Percentiles rank a stretch among this genome's conserved stretches.
Conservation (phyloP, 495 filamentous ascomycete species). For the Haplographium delicatum region DNA sequence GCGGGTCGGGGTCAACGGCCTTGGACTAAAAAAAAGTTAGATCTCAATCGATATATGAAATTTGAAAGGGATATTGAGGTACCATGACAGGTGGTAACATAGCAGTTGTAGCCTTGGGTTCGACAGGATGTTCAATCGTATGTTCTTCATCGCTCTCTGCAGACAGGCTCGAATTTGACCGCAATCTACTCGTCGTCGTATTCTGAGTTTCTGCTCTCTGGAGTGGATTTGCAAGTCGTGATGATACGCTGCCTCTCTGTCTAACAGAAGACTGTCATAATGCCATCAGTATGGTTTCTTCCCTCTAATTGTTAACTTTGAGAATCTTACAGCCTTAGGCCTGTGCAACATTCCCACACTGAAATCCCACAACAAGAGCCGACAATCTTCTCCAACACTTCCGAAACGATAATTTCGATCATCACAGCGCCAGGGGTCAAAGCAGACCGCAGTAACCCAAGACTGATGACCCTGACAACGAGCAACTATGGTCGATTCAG, state of each 20-base stretch:
- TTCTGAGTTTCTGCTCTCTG: constrained; percentile 45
- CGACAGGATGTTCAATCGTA: constrained; percentile 65
- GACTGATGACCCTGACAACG: constrained; percentile 91
- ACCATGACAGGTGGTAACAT: constrained; percentile 93
- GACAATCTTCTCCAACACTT: constrained; percentile 89
- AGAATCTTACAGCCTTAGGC: constrained; percentile 67
- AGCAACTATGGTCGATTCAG: constrained; percentile 78
- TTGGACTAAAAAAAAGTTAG: constrained; percentile 56
- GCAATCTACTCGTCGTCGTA: constrained; percentile 50
- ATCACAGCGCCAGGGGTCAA: constrained; percentile 95
- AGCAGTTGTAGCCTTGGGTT: constrained; percentile 72
- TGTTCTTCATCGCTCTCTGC: constrained; percentile 38
- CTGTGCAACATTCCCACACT: constrained; percentile 92
- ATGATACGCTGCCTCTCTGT: constrained; percentile 58
- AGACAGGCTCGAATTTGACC: constrained; percentile 60
- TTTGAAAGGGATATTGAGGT: constrained; percentile 23
- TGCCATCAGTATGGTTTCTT: constrained; percentile 12
- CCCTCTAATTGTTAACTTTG: neutral
- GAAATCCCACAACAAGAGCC: constrained; percentile 93
- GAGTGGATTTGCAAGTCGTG: constrained; percentile 37
- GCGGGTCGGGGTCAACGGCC: constrained; percentile 75
- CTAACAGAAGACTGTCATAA: constrained; percentile 39
- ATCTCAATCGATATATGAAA: neutral
- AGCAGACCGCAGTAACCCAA: constrained; percentile 90
- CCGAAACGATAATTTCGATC: constrained; percentile 92